Conservation (phyloP, 192 early-diverging fungal species). For the Coemansia furcata region DNA sequence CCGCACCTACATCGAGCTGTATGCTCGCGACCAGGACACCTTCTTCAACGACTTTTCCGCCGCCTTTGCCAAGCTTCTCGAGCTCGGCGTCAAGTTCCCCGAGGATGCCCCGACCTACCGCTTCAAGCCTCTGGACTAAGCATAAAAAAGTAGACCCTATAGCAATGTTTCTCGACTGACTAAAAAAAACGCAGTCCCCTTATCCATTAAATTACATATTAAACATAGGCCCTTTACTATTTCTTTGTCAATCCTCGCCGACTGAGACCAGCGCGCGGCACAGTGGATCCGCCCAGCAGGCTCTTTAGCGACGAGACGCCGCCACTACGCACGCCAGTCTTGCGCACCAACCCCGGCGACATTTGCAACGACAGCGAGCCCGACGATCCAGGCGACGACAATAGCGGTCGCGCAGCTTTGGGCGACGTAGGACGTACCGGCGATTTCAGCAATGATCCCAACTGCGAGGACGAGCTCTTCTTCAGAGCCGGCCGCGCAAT, state of each 20-base stretch:
- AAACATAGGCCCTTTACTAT: neutral
- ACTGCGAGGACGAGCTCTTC: neutral
- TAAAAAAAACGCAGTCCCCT: neutral
- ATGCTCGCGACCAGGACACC: constrained; percentile 79
- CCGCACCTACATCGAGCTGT: constrained; percentile 74
- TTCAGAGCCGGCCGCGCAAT: neutral
- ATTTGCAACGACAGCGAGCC: constrained; percentile 15
- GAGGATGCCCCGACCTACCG: constrained; percentile 64
- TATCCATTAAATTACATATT: neutral
- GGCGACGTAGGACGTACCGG: neutral
- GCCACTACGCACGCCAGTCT: constrained; percentile 7
- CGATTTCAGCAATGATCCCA: constrained; percentile 30
- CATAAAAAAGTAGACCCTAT: neutral
- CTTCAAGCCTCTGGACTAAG: constrained; percentile 59
- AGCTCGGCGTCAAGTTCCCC: constrained; percentile 77
- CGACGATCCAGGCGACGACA: constrained; percentile 15
- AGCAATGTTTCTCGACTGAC: neutral
- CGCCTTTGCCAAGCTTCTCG: constrained; percentile 81
- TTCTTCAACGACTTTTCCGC: constrained; percentile 92
- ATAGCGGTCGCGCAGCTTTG: constrained; percentile 4
- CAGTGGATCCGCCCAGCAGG: constrained; percentile 27
- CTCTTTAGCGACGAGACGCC: constrained; percentile 23
- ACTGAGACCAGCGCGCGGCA: constrained; percentile 35
- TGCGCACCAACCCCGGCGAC: constrained; percentile 7
- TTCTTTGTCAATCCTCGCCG: constrained; percentile 17